These are phyloP conservation scores for Hanseniaspora singularis DNA, from an alignment of 805 yeast species.

Conservation along the genomic window DNA sequence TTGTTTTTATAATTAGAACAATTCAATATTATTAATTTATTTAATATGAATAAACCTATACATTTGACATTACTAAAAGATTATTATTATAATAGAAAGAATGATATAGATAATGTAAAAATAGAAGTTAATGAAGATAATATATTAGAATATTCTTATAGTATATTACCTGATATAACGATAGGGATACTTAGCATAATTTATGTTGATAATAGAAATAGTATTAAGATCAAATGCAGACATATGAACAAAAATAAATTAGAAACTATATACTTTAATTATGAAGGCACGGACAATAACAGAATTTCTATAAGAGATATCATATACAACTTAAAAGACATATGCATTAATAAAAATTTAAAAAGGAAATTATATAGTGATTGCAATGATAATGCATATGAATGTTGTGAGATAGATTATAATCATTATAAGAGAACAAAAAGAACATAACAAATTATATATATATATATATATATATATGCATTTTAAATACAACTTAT, in stretches of 20 bases:
- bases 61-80: slow-evolving; percentile 6
- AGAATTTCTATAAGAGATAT: neutral
- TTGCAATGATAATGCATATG: neutral
- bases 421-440: neutral
- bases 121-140: slow-evolving; percentile 6
- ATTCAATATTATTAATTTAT: neutral
- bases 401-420: neutral
- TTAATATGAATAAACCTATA: slow-evolving; percentile 1
- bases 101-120: slow-evolving; percentile 3
- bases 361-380: neutral
- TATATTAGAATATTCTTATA: slow-evolving; percentile 3
- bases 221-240: slow-evolving; percentile 6
- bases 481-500: neutral
- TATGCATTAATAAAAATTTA: neutral
- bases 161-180: neutral
- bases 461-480: neutral
- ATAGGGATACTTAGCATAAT: neutral
- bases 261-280: slow-evolving; percentile 9
- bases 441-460: neutral
- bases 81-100: neutral
- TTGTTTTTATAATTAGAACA: neutral
- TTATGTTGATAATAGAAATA: slow-evolving; percentile 1
- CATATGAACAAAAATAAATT: slow-evolving; percentile 2
- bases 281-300: neutral
- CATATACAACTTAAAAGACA: neutral